Conservation (phyloP, 2,329 filamentous ascomycete species). For the Balansia obtecta region DNA sequence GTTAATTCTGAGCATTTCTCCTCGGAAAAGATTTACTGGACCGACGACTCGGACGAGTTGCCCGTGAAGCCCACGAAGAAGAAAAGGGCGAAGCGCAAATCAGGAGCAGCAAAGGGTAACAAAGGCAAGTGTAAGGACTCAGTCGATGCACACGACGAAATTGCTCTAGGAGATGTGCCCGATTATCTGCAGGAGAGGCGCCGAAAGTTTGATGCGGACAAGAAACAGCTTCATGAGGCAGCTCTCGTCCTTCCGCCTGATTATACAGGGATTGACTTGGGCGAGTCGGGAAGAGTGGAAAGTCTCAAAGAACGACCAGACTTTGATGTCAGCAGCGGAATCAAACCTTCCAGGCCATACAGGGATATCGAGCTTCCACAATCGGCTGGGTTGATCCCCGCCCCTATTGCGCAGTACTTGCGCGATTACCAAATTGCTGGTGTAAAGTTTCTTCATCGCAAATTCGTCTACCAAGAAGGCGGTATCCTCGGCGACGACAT, state of each 20-base stretch:
- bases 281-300: conserved; percentile 23
- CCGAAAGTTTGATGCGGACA: conserved; percentile 52
- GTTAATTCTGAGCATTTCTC: conserved; percentile 18
- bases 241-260: conserved; percentile 67
- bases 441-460: conserved; percentile 70
- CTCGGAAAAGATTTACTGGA: conserved; percentile 37
- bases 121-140: conserved; percentile 15
- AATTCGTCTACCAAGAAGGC: conserved; percentile 84
- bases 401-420: conserved; percentile 80
- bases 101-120: conserved; percentile 14
- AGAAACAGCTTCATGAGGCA: conserved; percentile 46
- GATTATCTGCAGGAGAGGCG: conserved; percentile 62
- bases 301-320: conserved; percentile 54
- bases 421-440: conserved; percentile 86
- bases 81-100: conserved; percentile 17
- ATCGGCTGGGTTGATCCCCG: conserved; percentile 73
- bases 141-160: conserved; percentile 27
- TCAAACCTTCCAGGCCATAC: conserved; percentile 57
- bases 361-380: conserved; percentile 62
- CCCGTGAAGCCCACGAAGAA: conserved; percentile 42
- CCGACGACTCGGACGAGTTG: conserved; percentile 46
- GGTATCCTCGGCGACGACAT: conserved; percentile 93
- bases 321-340: conserved; percentile 40
- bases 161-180: conserved; percentile 49
- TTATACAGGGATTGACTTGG: conserved; percentile 63